Percentiles rank a stretch among this genome's conserved stretches.
Evolutionary conservation across 140 eudicot genomes (phyloP).

Genomic region (Stevia rebaudiana): DNA sequence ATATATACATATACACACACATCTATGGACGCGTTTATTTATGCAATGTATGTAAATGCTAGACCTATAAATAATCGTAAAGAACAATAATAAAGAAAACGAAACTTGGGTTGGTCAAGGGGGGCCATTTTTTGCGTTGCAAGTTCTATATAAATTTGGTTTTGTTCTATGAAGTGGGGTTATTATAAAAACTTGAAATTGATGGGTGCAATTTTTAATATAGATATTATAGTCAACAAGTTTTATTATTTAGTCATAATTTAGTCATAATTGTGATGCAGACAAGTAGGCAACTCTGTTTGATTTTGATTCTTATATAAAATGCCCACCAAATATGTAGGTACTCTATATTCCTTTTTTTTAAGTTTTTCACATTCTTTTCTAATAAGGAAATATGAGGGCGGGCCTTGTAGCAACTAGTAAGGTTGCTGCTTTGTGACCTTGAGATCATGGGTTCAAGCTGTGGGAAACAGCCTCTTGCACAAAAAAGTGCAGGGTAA

Average conservation of each 20-base stretch:
- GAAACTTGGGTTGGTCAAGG: conserved; percentile 18
- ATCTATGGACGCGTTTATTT: too few species aligned
- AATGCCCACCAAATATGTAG: neutral
- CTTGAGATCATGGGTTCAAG: too few species aligned
- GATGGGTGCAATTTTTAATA: conserved; percentile 21
- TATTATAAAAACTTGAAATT: conserved; percentile 11
- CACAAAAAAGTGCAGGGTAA: too few species aligned
- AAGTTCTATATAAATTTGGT: neutral
- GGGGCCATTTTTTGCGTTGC: conserved; percentile 18
- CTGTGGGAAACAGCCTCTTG: too few species aligned
- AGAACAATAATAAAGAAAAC: conserved; percentile 3
- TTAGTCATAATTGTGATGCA: conserved; percentile 19
- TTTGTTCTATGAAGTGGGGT: conserved; percentile 22
- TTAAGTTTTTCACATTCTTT: neutral
- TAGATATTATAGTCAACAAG: conserved; percentile 15
- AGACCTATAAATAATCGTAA: neutral
- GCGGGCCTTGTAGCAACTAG: too few species aligned
- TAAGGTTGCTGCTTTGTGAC: too few species aligned
- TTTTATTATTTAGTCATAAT: conserved; percentile 18
- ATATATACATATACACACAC: too few species aligned
- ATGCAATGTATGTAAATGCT: neutral
- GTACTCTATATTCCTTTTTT: neutral
- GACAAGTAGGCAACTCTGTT: conserved; percentile 14
- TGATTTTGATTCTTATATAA: conserved; percentile 10
- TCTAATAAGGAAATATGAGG: neutral